Conservation (phyloP, 2,329 filamentous ascomycete species). For the Monosporascus sp. region DNA sequence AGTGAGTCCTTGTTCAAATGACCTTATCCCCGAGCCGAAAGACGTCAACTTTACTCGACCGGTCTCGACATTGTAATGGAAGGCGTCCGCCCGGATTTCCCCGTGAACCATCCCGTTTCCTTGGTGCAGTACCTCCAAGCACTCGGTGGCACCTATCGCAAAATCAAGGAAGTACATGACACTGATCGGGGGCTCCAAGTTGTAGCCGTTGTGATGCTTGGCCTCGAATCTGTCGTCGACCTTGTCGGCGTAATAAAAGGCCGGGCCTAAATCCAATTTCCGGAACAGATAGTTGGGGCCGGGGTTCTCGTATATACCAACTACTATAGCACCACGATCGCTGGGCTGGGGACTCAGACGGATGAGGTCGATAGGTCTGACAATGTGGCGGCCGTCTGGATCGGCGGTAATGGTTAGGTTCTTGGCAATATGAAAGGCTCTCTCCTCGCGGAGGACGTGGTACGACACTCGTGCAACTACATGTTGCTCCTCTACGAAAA, state of each 20-base stretch:
- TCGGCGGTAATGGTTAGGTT: slow-evolving; percentile 66
- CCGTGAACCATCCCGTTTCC: slow-evolving; percentile 81
- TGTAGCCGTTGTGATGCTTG: slow-evolving; percentile 37
- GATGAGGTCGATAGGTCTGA: slow-evolving; percentile 74
- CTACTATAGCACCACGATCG: slow-evolving; percentile 66
- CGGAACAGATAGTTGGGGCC: slow-evolving; percentile 68
- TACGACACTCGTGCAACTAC: slow-evolving; percentile 79
- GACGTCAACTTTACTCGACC: slow-evolving; percentile 73
- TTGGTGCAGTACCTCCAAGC: slow-evolving; percentile 86
- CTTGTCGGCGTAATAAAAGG: slow-evolving; percentile 56
- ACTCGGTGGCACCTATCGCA: slow-evolving; percentile 81
- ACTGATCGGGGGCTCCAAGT: slow-evolving; percentile 56
- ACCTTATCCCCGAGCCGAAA: slow-evolving; percentile 78
- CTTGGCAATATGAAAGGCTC: slow-evolving; percentile 79
- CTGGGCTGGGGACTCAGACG: slow-evolving; percentile 62
- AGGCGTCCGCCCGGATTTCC: slow-evolving; percentile 84
- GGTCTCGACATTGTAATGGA: slow-evolving; percentile 72
- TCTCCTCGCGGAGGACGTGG: slow-evolving; percentile 77
- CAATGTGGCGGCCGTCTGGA: slow-evolving; percentile 68
- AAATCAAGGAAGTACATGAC: slow-evolving; percentile 81
- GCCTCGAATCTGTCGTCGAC: slow-evolving; percentile 45
- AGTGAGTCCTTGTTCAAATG: slow-evolving; percentile 83
- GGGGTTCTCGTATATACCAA: slow-evolving; percentile 74
- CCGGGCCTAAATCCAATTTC: slow-evolving; percentile 72
- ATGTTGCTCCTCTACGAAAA: slow-evolving; percentile 50